Evolutionary conservation across 106 monocot genomes (phyloP).

Genomic region (Acorus calamus): DNA sequence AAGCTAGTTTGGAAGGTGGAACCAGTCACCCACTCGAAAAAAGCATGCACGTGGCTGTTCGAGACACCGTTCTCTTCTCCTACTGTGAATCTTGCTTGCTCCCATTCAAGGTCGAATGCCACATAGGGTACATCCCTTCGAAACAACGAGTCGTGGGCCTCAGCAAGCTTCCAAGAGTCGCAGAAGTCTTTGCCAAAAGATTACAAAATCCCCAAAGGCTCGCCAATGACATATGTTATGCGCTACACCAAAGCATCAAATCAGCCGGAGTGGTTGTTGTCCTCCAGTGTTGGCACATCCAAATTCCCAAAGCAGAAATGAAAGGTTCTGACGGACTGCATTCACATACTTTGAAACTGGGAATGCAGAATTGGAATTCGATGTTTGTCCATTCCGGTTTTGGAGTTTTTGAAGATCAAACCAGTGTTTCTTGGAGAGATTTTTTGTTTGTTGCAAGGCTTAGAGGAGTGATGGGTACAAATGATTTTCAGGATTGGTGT

Average conservation of each 20-base stretch:
- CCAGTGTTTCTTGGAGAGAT: conserved; percentile 40
- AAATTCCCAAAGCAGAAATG: conserved; percentile 32
- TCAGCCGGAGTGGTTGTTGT: conserved; percentile 77
- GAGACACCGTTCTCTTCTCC: conserved; percentile 76
- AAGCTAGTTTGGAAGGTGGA: conserved; percentile 42
- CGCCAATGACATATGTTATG: conserved; percentile 61
- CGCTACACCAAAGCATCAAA: conserved; percentile 49
- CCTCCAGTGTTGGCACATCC: conserved; percentile 86
- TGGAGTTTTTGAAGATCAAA: conserved; percentile 49
- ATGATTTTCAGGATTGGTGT: conserved; percentile 44
- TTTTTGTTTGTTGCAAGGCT: conserved; percentile 52
- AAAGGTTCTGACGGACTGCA: conserved; percentile 5
- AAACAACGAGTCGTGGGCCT: conserved; percentile 64
- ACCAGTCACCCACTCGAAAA: conserved; percentile 51
- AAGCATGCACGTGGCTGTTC: conserved; percentile 70
- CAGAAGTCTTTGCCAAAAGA: conserved; percentile 80
- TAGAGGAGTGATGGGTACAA: conserved; percentile 20
- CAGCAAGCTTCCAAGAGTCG: conserved; percentile 90
- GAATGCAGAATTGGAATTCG: conserved; percentile 40
- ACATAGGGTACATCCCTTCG: conserved; percentile 83
- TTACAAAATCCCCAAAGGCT: conserved; percentile 83
- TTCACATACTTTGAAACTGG: conserved; percentile 11
- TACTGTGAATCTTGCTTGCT: conserved; percentile 92
- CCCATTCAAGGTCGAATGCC: conserved; percentile 69
- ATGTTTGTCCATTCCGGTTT: conserved; percentile 41